Base-by-base conservation (phyloP, 2,329 filamentous ascomycete species). In the Thyridium curvatum region DNA sequence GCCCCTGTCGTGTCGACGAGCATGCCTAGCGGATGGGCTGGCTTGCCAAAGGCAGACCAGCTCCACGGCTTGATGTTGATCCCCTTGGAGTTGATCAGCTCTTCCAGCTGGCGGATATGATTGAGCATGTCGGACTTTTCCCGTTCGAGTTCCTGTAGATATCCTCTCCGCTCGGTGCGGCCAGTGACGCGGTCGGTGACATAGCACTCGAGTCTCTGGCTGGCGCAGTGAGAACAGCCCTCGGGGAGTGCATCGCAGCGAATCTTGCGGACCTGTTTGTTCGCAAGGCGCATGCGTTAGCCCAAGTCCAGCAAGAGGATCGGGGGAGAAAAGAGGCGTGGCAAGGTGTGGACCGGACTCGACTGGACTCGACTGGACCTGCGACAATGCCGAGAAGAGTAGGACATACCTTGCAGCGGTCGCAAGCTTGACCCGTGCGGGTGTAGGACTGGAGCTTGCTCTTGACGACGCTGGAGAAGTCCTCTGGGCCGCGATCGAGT, bases 161-260 rank as follows among this genome's bases (percentile, higher is more conserved):
- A 88, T 38, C 88, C 88, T 51, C 88, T 73, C 41, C 81, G 78
- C 43, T 86, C 84, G 37, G 87, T 86, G 46, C 84, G 82, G 42
- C 87, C 86, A 4, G 86, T 90, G 54, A 93, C 87, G 51, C 88
- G 81, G 60, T 94, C 88, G 41, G 88, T 94, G 39, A 89, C 89
- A 62, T 78, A 82, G 64, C 88, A 94, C 54, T 86, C 77, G 51
- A 84, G 78, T 46, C 79, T 80, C 56, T 86, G 84, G 60, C 84
- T 80, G 50, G 78, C 67, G 65, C 88, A 94, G 52, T 86, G 84
- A 45, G 85, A 86, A 64, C 88, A 94, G 46, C 86, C 88, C 48
- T 86, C 82, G 26, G 84, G 79, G 31, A 84, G 71, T 39, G 81
- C 83, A 66, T 94, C 88, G 69, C 88, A 94, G 55, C 86, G 79